Conservation (phyloP, 306 rosid genomes). For the Prunus dulcis region DNA sequence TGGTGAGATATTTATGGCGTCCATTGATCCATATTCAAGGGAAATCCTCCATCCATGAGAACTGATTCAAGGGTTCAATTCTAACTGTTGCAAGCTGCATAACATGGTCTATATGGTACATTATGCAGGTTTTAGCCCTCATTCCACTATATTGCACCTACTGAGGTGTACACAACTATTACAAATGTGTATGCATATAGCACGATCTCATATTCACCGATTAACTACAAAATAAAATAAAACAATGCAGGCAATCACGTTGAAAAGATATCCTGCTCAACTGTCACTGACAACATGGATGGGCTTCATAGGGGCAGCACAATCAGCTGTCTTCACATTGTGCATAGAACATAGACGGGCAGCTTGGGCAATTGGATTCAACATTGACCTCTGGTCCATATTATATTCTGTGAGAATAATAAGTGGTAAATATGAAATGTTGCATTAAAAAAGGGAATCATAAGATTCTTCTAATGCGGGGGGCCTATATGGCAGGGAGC, state of each 20-base stretch:
- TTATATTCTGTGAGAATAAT: constrained; percentile 51
- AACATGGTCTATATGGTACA: constrained; percentile 65
- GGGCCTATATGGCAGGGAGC: constrained; percentile 46
- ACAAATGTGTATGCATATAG: background rate
- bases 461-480: constrained; percentile 1
- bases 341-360: constrained; percentile 41
- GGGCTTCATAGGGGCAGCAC: constrained; percentile 66
- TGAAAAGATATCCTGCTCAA: constrained; percentile 80
- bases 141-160: background rate
- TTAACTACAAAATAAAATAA: background rate
- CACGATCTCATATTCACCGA: no score
- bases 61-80: constrained; percentile 77
- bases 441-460: background rate
- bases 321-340: constrained; percentile 56
- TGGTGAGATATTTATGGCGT: constrained; percentile 39
- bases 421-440: background rate
- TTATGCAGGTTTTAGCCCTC: constrained; percentile 60
- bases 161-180: background rate
- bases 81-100: constrained; percentile 68
- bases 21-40: constrained; percentile 51
- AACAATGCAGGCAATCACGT: constrained; percentile 53
- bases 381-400: constrained; percentile 63
- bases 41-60: constrained; percentile 36
- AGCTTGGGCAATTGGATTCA: constrained; percentile 67
- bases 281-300: constrained; percentile 72